Evolutionary conservation across 305 asterid genomes (phyloP).

Genomic region (Solanum aculeatissimum): DNA sequence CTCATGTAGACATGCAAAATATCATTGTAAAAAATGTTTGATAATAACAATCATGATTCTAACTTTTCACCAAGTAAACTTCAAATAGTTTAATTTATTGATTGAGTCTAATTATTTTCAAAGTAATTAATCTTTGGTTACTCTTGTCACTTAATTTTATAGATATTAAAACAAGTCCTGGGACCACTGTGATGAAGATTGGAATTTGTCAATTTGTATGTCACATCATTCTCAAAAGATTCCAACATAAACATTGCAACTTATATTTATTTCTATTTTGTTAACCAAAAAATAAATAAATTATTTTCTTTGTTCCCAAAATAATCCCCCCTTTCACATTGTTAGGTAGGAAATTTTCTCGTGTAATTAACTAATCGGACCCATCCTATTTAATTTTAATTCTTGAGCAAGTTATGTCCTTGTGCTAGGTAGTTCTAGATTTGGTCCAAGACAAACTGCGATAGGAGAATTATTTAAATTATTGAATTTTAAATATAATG

Average conservation of each 20-base stretch:
- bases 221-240: background rate
- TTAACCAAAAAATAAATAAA: background rate
- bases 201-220: background rate
- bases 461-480: background rate
- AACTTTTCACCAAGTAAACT: conserved; percentile 12
- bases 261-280: background rate
- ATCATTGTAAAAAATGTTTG: background rate
- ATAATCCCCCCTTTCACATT: background rate
- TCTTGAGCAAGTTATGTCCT: background rate
- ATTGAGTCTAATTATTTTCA: conserved; percentile 40
- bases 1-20: background rate
- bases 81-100: background rate
- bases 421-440: background rate
- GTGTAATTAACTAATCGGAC: background rate
- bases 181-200: conserved; percentile 25
- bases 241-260: background rate
- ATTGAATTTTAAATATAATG: background rate
- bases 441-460: background rate
- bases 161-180: conserved; percentile 11
- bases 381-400: background rate
- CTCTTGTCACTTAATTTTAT: conserved; percentile 12
- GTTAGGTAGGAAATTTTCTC: background rate
- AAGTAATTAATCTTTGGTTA: conserved; percentile 34
- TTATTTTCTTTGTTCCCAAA: background rate
- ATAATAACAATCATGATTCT: background rate